Evolutionary conservation across 1,139 yeast genomes (phyloP), one percentile per base, ranked within the genome.

Genomic region (Schwanniomyces etchellsii): DNA sequence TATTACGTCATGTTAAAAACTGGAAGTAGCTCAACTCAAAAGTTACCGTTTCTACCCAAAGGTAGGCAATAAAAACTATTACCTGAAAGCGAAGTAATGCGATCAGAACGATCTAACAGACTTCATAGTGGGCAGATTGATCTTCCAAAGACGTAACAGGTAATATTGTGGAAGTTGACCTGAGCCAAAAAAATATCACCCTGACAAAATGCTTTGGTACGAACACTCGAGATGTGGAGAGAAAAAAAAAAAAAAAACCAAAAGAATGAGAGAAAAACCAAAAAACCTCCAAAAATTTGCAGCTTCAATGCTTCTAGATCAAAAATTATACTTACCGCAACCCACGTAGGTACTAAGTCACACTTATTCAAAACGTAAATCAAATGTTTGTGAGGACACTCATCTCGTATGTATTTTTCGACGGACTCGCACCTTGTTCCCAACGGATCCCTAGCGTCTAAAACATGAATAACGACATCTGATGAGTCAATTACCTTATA

Each of bases 131-230:
- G 64, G 57, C 65, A 64, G 49, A 60, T 83, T 70, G 48, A 54
- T 88, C 76, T 88, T 70, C 96, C 96, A 88, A 82, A 76, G 91
- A 80, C 76, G 89, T 88, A 88, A 88, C 96, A 86, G 96, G 81
- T 83, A 62, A 60, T 63, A 65, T 65, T 64, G 59, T 63, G 41
- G 44, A 39, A 45, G 39, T 39, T 33, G 43, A 39, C n/a, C n/a
- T n/a, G n/a, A n/a, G 42, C 47, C 48, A 40, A 29, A 27, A 51
- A 44, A 52, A 37, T 55, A 57, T 58, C 71, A 68, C 77, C 94
- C 89, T 81, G 91, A 81, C 88, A 70, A 72, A 66, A 59, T 61
- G 60, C 77, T 69, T 74, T 38, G n/a, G n/a, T n/a, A n/a, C n/a
- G n/a, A n/a, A n/a, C n/a, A n/a, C n/a, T n/a, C n/a, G n/a, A n/a